Evolutionary conservation across 768 basidiomycete genomes (phyloP).

Genomic region (Leccinum longicurvipes): DNA sequence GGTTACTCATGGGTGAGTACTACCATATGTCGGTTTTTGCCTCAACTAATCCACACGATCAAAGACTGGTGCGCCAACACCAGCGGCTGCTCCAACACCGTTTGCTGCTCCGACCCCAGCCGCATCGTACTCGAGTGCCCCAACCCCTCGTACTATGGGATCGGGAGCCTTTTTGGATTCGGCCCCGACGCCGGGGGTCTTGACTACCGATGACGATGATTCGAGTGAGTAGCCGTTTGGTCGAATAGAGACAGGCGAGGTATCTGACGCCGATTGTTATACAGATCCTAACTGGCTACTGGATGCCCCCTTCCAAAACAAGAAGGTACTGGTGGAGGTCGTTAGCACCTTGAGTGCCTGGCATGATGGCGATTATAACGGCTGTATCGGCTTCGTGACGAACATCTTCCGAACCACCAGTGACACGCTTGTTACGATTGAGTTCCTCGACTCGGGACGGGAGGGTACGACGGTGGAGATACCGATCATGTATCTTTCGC

Average conservation of each 20-base stretch:
- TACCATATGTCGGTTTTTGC: conserved; percentile 21
- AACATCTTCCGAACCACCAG: conserved; percentile 24
- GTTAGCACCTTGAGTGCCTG: conserved; percentile 23
- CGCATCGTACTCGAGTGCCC: conserved; percentile 29
- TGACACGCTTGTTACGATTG: conserved; percentile 28
- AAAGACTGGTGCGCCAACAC: conserved; percentile 36
- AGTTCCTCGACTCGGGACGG: conserved; percentile 30
- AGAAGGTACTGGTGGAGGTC: conserved; percentile 30
- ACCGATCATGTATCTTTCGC: conserved; percentile 40
- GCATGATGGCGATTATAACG: conserved; percentile 29
- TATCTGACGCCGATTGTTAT: conserved; percentile 21
- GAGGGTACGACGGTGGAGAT: conserved; percentile 36
- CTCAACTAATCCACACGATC: conserved; percentile 2
- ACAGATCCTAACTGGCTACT: conserved; percentile 27
- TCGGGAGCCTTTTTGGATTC: conserved; percentile 22
- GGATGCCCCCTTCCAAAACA: conserved; percentile 26
- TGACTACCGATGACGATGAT: conserved; percentile 28
- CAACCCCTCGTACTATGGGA: conserved; percentile 32
- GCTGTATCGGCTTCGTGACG: conserved; percentile 28
- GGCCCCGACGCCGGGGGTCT: conserved; percentile 31
- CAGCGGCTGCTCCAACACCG: conserved; percentile 40
- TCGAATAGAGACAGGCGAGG: neutral
- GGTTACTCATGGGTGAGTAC: conserved; percentile 35
- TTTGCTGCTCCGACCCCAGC: conserved; percentile 31
- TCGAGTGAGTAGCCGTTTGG: conserved; percentile 17